These are phyloP conservation scores for Silene coronaria DNA, from an alignment of 179 eudicot species.

Conservation along the genomic window DNA sequence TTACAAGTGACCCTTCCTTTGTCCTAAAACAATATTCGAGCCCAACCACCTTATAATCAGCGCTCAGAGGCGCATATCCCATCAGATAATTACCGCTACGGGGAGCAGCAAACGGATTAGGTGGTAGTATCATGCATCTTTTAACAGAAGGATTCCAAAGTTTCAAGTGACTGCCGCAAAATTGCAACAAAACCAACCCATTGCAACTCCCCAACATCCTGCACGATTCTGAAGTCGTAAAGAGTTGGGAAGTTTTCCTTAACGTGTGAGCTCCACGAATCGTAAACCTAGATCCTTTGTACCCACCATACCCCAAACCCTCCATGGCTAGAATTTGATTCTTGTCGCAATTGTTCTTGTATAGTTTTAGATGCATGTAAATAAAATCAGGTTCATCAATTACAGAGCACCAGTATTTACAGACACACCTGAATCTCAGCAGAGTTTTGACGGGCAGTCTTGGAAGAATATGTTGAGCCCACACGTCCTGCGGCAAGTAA, in stretches of 20 bases:
- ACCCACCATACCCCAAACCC: not conserved
- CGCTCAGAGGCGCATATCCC: too few relatives aligned
- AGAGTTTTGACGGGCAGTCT: not conserved
- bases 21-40: not conserved
- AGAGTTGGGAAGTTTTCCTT: not conserved
- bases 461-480: not conserved
- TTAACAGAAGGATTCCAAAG: too few relatives aligned
- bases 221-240: not conserved
- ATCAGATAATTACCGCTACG: constrained; percentile 2
- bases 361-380: not conserved
- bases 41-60: too few relatives aligned
- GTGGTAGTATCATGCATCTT: too few relatives aligned
- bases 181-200: too few relatives aligned
- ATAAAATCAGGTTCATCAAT: not conserved
- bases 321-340: not conserved
- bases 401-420: constrained; percentile 5
- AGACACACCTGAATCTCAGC: constrained; percentile 3
- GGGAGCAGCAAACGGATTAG: too few relatives aligned
- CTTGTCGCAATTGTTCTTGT: not conserved
- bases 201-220: not conserved
- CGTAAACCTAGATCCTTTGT: not conserved
- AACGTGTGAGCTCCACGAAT: not conserved
- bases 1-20: not conserved
- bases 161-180: not conserved
- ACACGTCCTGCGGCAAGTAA: not conserved